Conservation (phyloP, 352 stramenopile genomes). For the Globisporangium parvum region DNA sequence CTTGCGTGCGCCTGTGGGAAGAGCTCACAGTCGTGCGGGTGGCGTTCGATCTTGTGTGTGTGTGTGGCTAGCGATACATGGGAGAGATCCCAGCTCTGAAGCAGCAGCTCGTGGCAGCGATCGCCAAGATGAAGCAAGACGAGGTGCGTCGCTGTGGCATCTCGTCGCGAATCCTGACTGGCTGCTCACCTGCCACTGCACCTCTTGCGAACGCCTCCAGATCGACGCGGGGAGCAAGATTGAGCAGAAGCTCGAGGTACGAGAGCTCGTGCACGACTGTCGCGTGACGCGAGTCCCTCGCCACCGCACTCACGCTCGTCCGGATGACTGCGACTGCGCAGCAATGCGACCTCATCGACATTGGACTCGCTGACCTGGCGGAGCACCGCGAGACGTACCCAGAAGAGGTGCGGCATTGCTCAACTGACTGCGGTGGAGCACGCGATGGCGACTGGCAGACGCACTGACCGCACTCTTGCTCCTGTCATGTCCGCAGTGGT, state of each 20-base stretch:
- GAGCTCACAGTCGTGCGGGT: neutral
- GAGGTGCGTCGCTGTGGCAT: slow-evolving; percentile 25
- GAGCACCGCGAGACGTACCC: slow-evolving; percentile 64
- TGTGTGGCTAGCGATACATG: slow-evolving; percentile 56
- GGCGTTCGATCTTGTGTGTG: slow-evolving; percentile 1
- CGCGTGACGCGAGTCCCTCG: neutral
- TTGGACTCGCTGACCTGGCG: slow-evolving; percentile 61
- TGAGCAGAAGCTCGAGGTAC: slow-evolving; percentile 68
- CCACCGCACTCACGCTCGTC: no score
- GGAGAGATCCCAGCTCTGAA: slow-evolving; percentile 46
- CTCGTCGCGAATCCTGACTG: neutral
- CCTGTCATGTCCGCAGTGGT: slow-evolving; percentile 36
- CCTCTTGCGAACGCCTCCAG: slow-evolving; percentile 16
- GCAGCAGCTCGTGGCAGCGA: slow-evolving; percentile 34
- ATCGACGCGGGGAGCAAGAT: slow-evolving; percentile 52
- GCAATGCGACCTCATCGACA: slow-evolving; percentile 83
- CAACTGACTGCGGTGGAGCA: neutral
- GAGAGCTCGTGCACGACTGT: neutral
- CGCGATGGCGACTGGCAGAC: neutral
- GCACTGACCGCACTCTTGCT: neutral
- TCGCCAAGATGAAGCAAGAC: slow-evolving; percentile 54
- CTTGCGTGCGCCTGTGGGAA: no score
- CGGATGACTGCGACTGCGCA: slow-evolving; percentile 22
- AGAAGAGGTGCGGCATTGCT: slow-evolving; percentile 40
- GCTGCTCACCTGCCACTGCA: no score